These are phyloP conservation scores for Ophiostoma sp. DNA, from an alignment of 2,329 filamentous ascomycete genomes.

Conservation along the genomic window DNA sequence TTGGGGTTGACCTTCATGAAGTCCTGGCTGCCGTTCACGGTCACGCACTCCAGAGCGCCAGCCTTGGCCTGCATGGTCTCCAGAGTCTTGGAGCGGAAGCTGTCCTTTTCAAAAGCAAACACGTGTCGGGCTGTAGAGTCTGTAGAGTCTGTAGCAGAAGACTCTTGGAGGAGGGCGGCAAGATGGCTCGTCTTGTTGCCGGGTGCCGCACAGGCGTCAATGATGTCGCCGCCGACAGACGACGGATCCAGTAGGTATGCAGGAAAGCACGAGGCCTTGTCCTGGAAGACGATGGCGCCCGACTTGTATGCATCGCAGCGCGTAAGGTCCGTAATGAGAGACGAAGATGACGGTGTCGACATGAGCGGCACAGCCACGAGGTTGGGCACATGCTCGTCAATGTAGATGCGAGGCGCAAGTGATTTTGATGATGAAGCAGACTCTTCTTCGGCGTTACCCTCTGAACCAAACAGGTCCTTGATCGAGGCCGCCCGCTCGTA, in stretches of 20 bases:
- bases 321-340: constrained; percentile 56
- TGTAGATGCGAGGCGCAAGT: constrained; percentile 44
- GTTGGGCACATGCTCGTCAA: constrained; percentile 80
- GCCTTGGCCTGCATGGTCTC: constrained; percentile 79
- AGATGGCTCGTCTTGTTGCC: constrained; percentile 97
- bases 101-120: constrained; percentile 75
- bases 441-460: neutral
- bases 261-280: constrained; percentile 95
- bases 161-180: constrained; percentile 61
- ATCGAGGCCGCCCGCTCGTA: constrained; percentile 56
- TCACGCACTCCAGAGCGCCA: constrained; percentile 45
- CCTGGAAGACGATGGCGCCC: constrained; percentile 82
- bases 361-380: constrained; percentile 66
- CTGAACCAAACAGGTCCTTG: constrained; percentile 45
- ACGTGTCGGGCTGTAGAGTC: constrained; percentile 40
- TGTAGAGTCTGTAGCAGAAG: constrained; percentile 15
- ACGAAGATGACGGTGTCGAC: constrained; percentile 29
- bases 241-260: constrained; percentile 74
- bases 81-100: constrained; percentile 64
- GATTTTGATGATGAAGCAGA: neutral
- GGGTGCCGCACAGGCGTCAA: constrained; percentile 92
- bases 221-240: constrained; percentile 55
- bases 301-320: constrained; percentile 66
- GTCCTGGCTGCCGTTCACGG: constrained; percentile 54
- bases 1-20: constrained; percentile 71